Conservation (phyloP, 164 flowering plant genomes). For the Protea cynaroides region DNA sequence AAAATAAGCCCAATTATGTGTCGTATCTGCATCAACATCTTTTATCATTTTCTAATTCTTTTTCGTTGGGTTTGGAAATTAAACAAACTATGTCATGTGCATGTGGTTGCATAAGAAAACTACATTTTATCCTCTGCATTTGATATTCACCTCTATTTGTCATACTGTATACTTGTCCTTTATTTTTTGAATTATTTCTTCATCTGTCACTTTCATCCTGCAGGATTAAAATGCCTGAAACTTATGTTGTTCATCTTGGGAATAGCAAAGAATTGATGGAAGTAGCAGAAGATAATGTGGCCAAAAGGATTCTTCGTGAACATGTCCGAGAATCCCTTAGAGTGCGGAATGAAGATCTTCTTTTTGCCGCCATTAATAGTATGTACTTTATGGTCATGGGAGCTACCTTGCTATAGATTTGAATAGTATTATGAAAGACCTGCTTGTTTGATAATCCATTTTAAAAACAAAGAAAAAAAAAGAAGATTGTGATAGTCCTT, state of each 20-base stretch:
- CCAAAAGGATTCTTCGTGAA: slow-evolving; percentile 81
- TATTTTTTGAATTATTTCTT: background rate
- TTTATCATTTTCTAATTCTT: too few relatives aligned
- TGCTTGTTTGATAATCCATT: background rate
- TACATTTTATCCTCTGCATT: too few relatives aligned
- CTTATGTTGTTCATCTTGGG: slow-evolving; percentile 95
- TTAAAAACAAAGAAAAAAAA: too few relatives aligned
- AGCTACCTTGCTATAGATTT: background rate
- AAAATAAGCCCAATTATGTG: too few relatives aligned
- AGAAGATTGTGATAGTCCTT: background rate
- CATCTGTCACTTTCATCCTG: slow-evolving; percentile 4
- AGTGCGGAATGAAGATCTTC: slow-evolving; percentile 76
- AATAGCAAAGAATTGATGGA: slow-evolving; percentile 96
- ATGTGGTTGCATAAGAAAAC: too few relatives aligned
- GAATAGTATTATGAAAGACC: background rate
- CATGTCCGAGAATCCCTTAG: slow-evolving; percentile 92
- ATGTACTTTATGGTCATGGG: slow-evolving; percentile 20
- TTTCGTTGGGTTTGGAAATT: too few relatives aligned
- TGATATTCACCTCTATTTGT: too few relatives aligned
- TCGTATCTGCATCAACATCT: too few relatives aligned
- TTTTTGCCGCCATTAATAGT: slow-evolving; percentile 94
- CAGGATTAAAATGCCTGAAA: slow-evolving; percentile 92
- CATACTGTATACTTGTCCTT: too few relatives aligned
- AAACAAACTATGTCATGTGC: too few relatives aligned
- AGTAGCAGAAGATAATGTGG: slow-evolving; percentile 84